These are phyloP conservation scores for Penicillium odoratum DNA, from an alignment of 495 filamentous ascomycete species.

Conservation along the genomic window DNA sequence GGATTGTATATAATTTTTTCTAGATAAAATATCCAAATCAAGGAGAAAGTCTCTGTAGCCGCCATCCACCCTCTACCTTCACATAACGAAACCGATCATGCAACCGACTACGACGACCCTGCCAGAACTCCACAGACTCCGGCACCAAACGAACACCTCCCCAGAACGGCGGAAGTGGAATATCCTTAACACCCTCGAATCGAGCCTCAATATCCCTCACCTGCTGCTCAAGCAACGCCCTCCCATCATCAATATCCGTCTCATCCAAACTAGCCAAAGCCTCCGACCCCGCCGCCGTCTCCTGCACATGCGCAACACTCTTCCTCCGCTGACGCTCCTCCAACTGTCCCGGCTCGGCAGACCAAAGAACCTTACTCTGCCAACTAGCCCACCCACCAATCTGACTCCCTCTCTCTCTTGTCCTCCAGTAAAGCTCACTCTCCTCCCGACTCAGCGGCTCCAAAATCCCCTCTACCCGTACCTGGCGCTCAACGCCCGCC, in stretches of 20 bases:
- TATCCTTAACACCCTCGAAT: slow-evolving; percentile 72
- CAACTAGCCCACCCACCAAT: slow-evolving; percentile 92
- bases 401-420: slow-evolving; percentile 72
- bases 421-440: slow-evolving; percentile 86
- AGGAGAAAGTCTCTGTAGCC: slow-evolving; percentile 43
- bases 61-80: slow-evolving; percentile 53
- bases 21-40: slow-evolving; percentile 10
- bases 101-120: slow-evolving; percentile 81
- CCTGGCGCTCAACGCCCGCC: slow-evolving; percentile 79
- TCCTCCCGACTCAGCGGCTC: slow-evolving; percentile 69
- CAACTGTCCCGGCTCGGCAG: slow-evolving; percentile 31
- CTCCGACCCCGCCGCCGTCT: slow-evolving; percentile 36
- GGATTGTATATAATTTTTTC: background rate
- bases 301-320: slow-evolving; percentile 36
- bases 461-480: slow-evolving; percentile 75
- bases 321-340: slow-evolving; percentile 30
- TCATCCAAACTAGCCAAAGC: slow-evolving; percentile 58
- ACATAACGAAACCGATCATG: slow-evolving; percentile 93
- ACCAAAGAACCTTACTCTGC: slow-evolving; percentile 73
- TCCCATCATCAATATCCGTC: slow-evolving; percentile 60
- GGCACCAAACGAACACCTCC: slow-evolving; percentile 86
- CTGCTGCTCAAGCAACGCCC: slow-evolving; percentile 63
- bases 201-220: slow-evolving; percentile 68
- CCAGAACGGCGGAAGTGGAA: slow-evolving; percentile 93
- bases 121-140: slow-evolving; percentile 90